Conservation (phyloP, 768 basidiomycete species). For the Lactifluus pinguis region DNA sequence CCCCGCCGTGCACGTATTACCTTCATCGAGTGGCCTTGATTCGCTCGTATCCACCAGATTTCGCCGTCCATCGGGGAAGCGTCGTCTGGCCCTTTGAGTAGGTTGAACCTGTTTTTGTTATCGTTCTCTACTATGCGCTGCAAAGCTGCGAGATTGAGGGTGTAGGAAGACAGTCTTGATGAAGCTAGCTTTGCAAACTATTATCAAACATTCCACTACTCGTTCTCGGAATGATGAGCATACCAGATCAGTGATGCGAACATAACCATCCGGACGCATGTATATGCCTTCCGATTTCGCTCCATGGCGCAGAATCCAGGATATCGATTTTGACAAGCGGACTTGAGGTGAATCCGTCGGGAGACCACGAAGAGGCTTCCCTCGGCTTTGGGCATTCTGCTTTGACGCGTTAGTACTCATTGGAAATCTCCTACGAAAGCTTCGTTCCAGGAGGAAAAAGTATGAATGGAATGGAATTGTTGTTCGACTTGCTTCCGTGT, state of each 20-base stretch:
- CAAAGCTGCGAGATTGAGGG: constrained; percentile 42
- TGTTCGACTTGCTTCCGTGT: not conserved
- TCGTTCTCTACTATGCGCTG: constrained; percentile 61
- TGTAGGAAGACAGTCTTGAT: constrained; percentile 46
- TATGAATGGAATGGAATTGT: not conserved
- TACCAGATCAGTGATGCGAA: constrained; percentile 76
- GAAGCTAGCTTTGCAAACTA: constrained; percentile 47
- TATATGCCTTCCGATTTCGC: constrained; percentile 64
- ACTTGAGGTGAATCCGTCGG: constrained; percentile 59
- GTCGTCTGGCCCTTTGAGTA: constrained; percentile 38
- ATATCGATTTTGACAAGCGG: constrained; percentile 74
- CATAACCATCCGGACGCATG: constrained; percentile 81
- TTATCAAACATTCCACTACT: not conserved
- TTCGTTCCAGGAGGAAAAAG: too few species aligned
- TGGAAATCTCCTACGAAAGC: not conserved
- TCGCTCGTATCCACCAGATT: constrained; percentile 83
- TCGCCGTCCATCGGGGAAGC: constrained; percentile 26
- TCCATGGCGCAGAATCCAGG: constrained; percentile 88
- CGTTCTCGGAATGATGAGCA: constrained; percentile 25
- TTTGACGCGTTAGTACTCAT: constrained; percentile 5
- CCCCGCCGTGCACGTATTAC: constrained; percentile 27
- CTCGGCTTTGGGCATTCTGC: constrained; percentile 9
- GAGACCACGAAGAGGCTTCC: constrained; percentile 45
- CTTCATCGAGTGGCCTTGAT: constrained; percentile 83
- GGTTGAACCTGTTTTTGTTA: constrained; percentile 55